Evolutionary conservation across 345 rosid species (phyloP).

Genomic region (Geranium brycei): DNA sequence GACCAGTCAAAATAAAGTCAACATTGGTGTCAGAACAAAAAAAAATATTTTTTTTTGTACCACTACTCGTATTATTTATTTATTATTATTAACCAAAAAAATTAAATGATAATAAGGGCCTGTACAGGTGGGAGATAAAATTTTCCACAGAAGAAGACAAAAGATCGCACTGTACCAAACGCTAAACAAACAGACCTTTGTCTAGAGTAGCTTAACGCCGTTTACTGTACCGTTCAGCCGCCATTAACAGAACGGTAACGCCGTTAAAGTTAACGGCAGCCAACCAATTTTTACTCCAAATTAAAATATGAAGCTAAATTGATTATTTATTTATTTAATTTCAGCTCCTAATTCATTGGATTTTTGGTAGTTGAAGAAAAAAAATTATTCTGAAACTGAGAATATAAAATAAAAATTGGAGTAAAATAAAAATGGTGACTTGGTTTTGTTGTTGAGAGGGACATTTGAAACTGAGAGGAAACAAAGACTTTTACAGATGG

Average conservation of each 20-base stretch:
- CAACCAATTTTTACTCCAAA: slow-evolving; percentile 3
- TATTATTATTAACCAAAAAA: too few relatives aligned
- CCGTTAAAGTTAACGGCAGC: slow-evolving; percentile 20
- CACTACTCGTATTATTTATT: too few relatives aligned
- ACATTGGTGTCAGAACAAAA: neutral
- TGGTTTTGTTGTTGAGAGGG: slow-evolving; percentile 5
- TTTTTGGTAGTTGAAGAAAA: neutral
- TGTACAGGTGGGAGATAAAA: slow-evolving; percentile 2
- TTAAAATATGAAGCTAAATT: neutral
- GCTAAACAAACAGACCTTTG: neutral
- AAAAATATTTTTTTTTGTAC: too few relatives aligned
- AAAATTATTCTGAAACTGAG: neutral
- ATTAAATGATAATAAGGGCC: neutral
- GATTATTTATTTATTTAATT: too few relatives aligned
- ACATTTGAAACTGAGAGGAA: slow-evolving; percentile 19
- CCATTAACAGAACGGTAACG: slow-evolving; percentile 28
- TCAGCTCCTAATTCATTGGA: neutral
- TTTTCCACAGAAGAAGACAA: slow-evolving; percentile 13
- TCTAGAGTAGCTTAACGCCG: neutral
- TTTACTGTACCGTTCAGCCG: slow-evolving; percentile 21
- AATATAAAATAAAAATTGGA: neutral
- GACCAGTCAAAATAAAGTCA: neutral
- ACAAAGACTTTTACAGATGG: slow-evolving; percentile 4
- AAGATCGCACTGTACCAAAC: neutral
- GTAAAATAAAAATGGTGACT: neutral